Conservation (phyloP, 106 monocot species). For the Platanthera zijinensis region DNA sequence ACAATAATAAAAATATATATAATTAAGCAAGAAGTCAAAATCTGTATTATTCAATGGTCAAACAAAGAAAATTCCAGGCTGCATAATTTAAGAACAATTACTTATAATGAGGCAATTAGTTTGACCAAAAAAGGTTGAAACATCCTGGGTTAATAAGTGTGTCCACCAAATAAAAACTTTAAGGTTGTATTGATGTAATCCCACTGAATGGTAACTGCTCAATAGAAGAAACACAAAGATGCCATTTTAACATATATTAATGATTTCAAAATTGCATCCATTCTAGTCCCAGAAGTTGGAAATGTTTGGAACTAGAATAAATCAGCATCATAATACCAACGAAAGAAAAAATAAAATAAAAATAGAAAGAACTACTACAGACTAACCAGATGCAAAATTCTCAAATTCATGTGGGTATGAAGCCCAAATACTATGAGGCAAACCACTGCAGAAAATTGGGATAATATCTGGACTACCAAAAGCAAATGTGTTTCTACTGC, state of each 20-base stretch:
- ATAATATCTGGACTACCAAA: constrained; percentile 95
- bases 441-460: constrained; percentile 74
- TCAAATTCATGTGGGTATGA: constrained; percentile 88
- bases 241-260: background rate
- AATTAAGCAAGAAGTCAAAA: background rate
- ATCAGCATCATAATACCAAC: background rate
- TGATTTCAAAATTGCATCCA: background rate
- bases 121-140: background rate
- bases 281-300: background rate
- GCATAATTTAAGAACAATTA: background rate
- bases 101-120: background rate
- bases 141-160: background rate
- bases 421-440: constrained; percentile 71
- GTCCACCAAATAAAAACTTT: background rate
- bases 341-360: background rate
- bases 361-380: background rate
- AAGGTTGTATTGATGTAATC: background rate
- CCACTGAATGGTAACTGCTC: background rate
- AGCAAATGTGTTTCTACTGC: constrained; percentile 69
- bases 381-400: constrained; percentile 78
- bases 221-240: background rate
- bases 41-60: background rate
- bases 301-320: background rate
- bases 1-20: background rate
- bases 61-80: background rate